Conservation (phyloP, 352 stramenopile species). For the Phytophthora fragariae region DNA sequence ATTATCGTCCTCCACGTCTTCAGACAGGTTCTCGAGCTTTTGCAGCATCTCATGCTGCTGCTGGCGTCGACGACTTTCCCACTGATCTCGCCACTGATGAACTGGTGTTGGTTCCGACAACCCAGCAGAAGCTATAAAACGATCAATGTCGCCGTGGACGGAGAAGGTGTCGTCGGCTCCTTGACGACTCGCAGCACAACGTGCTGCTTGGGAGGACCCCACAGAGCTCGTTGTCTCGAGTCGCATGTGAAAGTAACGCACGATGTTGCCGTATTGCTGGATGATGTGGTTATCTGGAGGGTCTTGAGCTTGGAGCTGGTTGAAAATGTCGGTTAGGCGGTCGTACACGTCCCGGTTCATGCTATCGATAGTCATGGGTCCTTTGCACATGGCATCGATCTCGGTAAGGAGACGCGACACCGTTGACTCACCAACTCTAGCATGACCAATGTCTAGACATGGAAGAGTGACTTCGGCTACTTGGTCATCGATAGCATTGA, state of each 20-base stretch:
- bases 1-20: constrained; percentile 5
- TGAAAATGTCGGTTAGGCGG: constrained; percentile 13
- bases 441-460: background rate
- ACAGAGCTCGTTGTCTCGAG: background rate
- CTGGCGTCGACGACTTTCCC: constrained; percentile 4
- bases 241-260: constrained; percentile 11
- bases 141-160: constrained; percentile 11
- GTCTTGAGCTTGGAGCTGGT: constrained; percentile 6
- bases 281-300: background rate
- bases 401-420: background rate
- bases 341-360: constrained; percentile 23
- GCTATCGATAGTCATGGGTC: background rate
- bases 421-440: background rate
- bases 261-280: background rate
- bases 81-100: constrained; percentile 21
- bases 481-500: background rate
- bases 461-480: background rate
- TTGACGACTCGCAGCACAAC: constrained; percentile 12
- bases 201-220: background rate
- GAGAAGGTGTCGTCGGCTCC: constrained; percentile 20
- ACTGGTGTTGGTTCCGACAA: background rate
- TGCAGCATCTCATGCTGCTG: constrained; percentile 21
- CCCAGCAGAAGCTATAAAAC: background rate
- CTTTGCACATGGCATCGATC: constrained; percentile 11
- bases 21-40: constrained; percentile 4